These are phyloP conservation scores for Phaeoacremonium minimum DNA, from an alignment of 2,329 filamentous ascomycete species.

Conservation along the genomic window DNA sequence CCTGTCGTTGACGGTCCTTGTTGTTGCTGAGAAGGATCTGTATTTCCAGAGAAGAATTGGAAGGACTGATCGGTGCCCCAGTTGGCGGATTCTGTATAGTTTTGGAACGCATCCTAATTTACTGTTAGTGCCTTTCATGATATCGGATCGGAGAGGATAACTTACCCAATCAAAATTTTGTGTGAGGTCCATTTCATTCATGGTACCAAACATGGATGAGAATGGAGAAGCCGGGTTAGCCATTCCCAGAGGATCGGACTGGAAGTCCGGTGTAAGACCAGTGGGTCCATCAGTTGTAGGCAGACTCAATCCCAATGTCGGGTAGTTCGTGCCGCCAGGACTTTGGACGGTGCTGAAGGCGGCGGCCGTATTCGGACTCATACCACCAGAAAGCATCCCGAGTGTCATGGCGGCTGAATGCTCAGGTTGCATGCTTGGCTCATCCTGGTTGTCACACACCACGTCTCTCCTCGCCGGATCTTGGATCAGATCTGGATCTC, in stretches of 20 bases:
- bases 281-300: conserved; percentile 21
- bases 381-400: conserved; percentile 34
- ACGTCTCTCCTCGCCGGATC: conserved; percentile 14
- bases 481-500: background rate
- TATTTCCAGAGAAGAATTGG: conserved; percentile 43
- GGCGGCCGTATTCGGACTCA: conserved; percentile 23
- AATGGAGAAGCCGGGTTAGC: conserved; percentile 40
- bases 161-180: conserved; percentile 57
- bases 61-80: conserved; percentile 50
- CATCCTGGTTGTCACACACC: conserved; percentile 16
- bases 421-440: conserved; percentile 26
- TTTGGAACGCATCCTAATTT: conserved; percentile 53
- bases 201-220: conserved; percentile 47
- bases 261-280: conserved; percentile 31
- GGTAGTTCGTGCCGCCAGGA: conserved; percentile 35
- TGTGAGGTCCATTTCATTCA: conserved; percentile 39
- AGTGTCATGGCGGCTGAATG: conserved; percentile 36
- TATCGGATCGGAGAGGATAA: conserved; percentile 1
- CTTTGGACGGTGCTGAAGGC: conserved; percentile 25
- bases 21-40: too few species aligned
- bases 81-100: conserved; percentile 49
- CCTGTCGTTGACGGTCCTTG: background rate
- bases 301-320: conserved; percentile 37
- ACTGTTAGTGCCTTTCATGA: too few species aligned
- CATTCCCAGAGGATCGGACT: conserved; percentile 24